Evolutionary conservation across 1,284 basidiomycete genomes (phyloP).

Genomic region (Kalmanozyma brasiliensis): DNA sequence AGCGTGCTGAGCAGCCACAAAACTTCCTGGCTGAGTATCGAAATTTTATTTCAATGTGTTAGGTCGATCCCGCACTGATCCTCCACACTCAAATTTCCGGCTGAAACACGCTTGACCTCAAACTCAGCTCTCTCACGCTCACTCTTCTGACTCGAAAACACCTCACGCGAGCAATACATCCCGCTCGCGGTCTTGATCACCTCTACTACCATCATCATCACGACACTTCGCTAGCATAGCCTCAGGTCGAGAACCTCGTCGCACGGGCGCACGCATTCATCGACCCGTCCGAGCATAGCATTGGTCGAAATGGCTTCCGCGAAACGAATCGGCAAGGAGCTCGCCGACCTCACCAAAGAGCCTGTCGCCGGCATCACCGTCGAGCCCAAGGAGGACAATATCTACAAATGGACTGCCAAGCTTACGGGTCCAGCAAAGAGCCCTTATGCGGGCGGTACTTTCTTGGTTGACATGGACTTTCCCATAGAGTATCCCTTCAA

Average conservation of each 20-base stretch:
- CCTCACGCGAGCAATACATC: neutral
- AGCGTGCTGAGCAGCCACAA: too few relatives aligned
- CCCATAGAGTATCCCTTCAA: constrained; percentile 68
- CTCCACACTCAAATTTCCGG: too few relatives aligned
- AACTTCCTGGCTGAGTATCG: too few relatives aligned
- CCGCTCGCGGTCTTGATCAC: neutral
- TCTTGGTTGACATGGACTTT: constrained; percentile 65
- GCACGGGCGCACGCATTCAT: neutral
- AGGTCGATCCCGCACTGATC: too few relatives aligned
- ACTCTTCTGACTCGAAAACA: neutral
- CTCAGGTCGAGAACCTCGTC: too few relatives aligned
- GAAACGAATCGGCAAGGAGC: constrained; percentile 54
- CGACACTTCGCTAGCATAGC: too few relatives aligned
- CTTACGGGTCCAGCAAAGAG: constrained; percentile 47
- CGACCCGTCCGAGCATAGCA: constrained; percentile 2
- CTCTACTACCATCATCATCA: neutral
- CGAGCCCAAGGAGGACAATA: constrained; percentile 55
- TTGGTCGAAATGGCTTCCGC: constrained; percentile 30
- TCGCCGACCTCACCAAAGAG: constrained; percentile 54
- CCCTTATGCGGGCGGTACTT: constrained; percentile 63
- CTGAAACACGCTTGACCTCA: constrained; percentile 1
- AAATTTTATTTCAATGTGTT: too few relatives aligned
- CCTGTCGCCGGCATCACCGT: constrained; percentile 56
- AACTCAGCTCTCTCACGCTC: neutral
- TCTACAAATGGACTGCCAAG: constrained; percentile 61